Percentiles rank a stretch among this genome's conserved stretches.
Evolutionary conservation across 768 basidiomycete genomes (phyloP).

Genomic region (Amanita jacksonii): DNA sequence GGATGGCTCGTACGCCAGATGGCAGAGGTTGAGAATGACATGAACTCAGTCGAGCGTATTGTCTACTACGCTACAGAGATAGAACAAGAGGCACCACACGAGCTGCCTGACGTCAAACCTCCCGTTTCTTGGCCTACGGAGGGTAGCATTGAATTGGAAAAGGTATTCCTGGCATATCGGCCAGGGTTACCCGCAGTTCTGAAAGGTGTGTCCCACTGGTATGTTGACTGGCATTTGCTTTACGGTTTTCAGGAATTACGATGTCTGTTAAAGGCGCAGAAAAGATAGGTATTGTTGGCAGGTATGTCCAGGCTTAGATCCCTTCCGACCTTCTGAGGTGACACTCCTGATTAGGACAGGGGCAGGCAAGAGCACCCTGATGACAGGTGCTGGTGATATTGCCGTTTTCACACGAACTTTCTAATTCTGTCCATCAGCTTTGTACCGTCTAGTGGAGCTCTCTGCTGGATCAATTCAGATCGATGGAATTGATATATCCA

Average conservation of each 20-base stretch:
- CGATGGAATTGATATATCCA: constrained; percentile 79
- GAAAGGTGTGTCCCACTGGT: constrained; percentile 44
- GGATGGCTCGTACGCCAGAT: constrained; percentile 70
- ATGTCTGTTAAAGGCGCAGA: constrained; percentile 68
- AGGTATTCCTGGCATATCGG: constrained; percentile 75
- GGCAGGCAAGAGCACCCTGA: constrained; percentile 84
- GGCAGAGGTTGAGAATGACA: constrained; percentile 87
- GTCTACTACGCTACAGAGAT: constrained; percentile 72
- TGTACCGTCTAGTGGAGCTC: constrained; percentile 81
- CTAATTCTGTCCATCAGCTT: constrained; percentile 34
- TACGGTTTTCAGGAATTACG: constrained; percentile 38
- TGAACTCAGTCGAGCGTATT: constrained; percentile 86
- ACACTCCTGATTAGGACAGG: constrained; percentile 44
- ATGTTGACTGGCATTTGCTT: too few species aligned
- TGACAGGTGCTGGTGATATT: constrained; percentile 43
- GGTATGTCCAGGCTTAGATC: constrained; percentile 16
- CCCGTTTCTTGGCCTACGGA: constrained; percentile 61
- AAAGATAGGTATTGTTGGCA: constrained; percentile 87
- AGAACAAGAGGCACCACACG: constrained; percentile 74
- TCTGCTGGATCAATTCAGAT: constrained; percentile 65
- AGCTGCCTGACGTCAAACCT: constrained; percentile 50
- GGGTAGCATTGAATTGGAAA: constrained; percentile 65
- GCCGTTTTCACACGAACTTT: background rate
- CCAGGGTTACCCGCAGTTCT: constrained; percentile 84
- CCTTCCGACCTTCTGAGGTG: too few species aligned